Base-by-base conservation (phyloP, 2,329 filamentous ascomycete genomes). In the Seiridium unicorne region DNA sequence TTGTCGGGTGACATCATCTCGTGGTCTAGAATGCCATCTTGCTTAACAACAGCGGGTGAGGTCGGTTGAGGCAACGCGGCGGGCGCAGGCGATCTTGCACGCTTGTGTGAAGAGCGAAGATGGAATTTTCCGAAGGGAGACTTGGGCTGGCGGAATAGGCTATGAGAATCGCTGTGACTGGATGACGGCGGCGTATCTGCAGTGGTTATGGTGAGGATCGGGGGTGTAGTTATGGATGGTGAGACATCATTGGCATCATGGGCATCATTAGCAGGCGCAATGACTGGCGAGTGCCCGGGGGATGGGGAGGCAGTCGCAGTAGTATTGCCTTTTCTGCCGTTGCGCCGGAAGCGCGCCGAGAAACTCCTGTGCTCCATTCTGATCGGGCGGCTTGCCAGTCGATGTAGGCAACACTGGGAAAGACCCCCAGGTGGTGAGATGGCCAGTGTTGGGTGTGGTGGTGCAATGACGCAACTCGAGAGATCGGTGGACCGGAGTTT, bases 31-130 rank as follows among this genome's bases (percentile, higher is more conserved):
- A 70, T 66, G 44, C 72, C 73, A 63, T 79, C 74, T 36, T 76
- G 76, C 57, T 69, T 71, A 44, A 77, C 73, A 60, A 75, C 68
- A 31, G 66, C 63, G 42, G 70, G 66, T 7, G 63, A 63, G 48
- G 63, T 62, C 5, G 70, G 65, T 6, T 62, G 57, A 13, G 65
- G 62, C 32, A 68, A 60, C 31, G 67, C 65, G 18, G 64, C 65
- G 3, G 70, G 62, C 7, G 66, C 63, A 7, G 75, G 75, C 18
- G 81, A 81, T 56, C 77, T 76, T 60, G 78, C 78, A 67, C 81
- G 79, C 71, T 83, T 83, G 58, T 76, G 72, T 32, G 78, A 74
- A 58, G 75, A 72, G 10, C 49, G 49, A 57, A 82, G 73, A 56
- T 79, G 76, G 60, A 83, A 73, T 62, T 73, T 74, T 46, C 49